phyloP scores from a whole-genome alignment of 495 filamentous ascomycete genomes.

The Penicillium tannophilum region DNA sequence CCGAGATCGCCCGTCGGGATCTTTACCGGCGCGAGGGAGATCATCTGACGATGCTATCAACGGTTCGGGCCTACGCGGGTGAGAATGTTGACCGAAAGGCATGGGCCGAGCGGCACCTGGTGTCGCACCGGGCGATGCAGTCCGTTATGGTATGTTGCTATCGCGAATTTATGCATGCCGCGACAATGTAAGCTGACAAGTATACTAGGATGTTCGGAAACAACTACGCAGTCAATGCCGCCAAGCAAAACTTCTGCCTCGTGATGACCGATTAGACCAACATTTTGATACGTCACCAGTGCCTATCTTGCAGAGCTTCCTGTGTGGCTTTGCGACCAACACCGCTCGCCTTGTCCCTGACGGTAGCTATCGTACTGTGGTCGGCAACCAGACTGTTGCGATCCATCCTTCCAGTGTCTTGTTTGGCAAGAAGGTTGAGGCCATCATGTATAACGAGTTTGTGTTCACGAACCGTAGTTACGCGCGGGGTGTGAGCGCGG shows the following conservation, averaged over 20 bases:
- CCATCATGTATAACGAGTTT: constrained; percentile 94
- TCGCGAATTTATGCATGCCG: not conserved
- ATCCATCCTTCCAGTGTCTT: constrained; percentile 89
- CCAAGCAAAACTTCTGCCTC: constrained; percentile 42
- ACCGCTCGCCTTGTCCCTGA: constrained; percentile 83
- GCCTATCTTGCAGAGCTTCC: constrained; percentile 74
- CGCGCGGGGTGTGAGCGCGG: constrained; percentile 81
- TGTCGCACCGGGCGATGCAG: constrained; percentile 83
- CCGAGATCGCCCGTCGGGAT: constrained; percentile 69
- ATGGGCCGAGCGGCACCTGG: constrained; percentile 78
- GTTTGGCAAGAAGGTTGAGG: constrained; percentile 85
- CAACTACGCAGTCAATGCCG: constrained; percentile 73
- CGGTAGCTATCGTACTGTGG: constrained; percentile 78
- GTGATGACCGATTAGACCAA: constrained; percentile 16
- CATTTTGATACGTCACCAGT: constrained; percentile 37
- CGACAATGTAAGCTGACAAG: not conserved
- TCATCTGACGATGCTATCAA: constrained; percentile 80
- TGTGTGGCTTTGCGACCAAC: constrained; percentile 78
- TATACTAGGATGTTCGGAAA: constrained; percentile 72
- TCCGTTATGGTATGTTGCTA: constrained; percentile 62
- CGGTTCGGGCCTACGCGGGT: constrained; percentile 77
- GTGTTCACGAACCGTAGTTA: constrained; percentile 93
- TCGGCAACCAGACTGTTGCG: constrained; percentile 81
- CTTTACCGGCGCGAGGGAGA: constrained; percentile 84
- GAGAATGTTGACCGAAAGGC: constrained; percentile 71